Conservation (phyloP, 441 rosid species). For the Rhodomyrtus psidioides region DNA sequence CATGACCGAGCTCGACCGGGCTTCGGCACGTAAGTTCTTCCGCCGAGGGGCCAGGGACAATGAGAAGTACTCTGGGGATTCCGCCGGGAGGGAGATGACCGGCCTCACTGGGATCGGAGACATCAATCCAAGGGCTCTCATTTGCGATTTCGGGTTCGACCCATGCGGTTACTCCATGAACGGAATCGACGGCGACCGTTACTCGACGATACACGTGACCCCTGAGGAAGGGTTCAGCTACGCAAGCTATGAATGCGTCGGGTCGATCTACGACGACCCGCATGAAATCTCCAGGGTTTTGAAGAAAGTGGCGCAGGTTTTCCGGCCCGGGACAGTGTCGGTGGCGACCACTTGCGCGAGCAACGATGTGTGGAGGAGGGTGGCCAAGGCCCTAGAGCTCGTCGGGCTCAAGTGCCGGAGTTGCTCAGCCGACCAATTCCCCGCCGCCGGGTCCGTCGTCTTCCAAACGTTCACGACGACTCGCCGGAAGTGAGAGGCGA, state of each 20-base stretch:
- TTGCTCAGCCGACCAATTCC: conserved; percentile 65
- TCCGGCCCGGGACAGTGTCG: conserved; percentile 65
- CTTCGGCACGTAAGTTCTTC: conserved; percentile 54
- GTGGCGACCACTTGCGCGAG: conserved; percentile 58
- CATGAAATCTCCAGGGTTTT: conserved; percentile 41
- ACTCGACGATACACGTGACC: conserved; percentile 95
- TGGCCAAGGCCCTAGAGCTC: conserved; percentile 53
- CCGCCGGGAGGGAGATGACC: conserved; percentile 74
- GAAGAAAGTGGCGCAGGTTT: conserved; percentile 63
- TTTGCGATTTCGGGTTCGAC: conserved; percentile 90
- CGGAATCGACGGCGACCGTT: conserved; percentile 70
- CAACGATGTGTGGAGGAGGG: conserved; percentile 54
- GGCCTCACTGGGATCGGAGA: conserved; percentile 53
- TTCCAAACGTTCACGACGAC: conserved; percentile 67
- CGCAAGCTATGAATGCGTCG: conserved; percentile 85
- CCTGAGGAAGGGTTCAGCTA: conserved; percentile 97
- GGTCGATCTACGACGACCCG: conserved; percentile 50
- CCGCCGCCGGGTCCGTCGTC: conserved; percentile 54
- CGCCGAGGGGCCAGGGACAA: conserved; percentile 18
- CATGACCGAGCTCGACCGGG: conserved; percentile 89
- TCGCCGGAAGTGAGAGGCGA: conserved; percentile 6
- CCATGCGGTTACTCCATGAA: conserved; percentile 99
- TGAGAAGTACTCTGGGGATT: conserved; percentile 38
- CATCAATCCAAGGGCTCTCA: conserved; percentile 59
- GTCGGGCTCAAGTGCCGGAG: conserved; percentile 79